Evolutionary conservation across 2,329 filamentous ascomycete species (phyloP), one percentile per base, ranked within the genome.

Genomic region (Rutstroemia sp.): DNA sequence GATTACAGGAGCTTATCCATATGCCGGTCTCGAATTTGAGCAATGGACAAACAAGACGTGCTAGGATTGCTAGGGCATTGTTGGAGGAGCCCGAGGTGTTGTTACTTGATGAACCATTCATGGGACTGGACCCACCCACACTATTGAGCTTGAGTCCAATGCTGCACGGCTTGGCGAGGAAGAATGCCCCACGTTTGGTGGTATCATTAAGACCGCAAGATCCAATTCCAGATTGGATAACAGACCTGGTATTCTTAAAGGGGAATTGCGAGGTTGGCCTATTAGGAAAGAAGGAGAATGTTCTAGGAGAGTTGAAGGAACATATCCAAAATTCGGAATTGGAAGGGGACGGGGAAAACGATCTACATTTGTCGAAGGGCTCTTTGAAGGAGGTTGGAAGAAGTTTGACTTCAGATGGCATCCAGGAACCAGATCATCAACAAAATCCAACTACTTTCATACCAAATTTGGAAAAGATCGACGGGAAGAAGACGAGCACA

Each of bases 91-190:
- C 94, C 0, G 88, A 95, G 70, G 79, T 96, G 10, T 69, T 99
- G 59, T 76, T 97, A 52, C 76, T 96, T 2, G 94, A 99, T 72
- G 92, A 96, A 65, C 92, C 94, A 1, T 96, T 96, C 68, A 95
- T 96, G 88, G 92, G 94, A 0, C 76, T 99, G 16, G 94, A 97
- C 70, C 94, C 92, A 14, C 86, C 85, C 5, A 95, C 91, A 0
- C 81, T 89, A 12, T 77, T 80, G 12, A 80, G 81, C 1, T 73
- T 97, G 63, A 92, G 88, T 42, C 77, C 79, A 0, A 75, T 97
- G 48, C 74, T 96, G 21, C 74, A 82, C 61, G 77, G 77, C 0
- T 73, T 96, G 56, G 88, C 90, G 0, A 77, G 81, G 57, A 79
- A 78, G 49, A 80, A 80, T 14, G 78, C 76, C 6, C 92, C 91